A percentile compares a stretch with the other conserved stretches of the same genome.
These are phyloP conservation scores for Megacollybia marginata DNA, from an alignment of 768 basidiomycete species.

Conservation along the genomic window DNA sequence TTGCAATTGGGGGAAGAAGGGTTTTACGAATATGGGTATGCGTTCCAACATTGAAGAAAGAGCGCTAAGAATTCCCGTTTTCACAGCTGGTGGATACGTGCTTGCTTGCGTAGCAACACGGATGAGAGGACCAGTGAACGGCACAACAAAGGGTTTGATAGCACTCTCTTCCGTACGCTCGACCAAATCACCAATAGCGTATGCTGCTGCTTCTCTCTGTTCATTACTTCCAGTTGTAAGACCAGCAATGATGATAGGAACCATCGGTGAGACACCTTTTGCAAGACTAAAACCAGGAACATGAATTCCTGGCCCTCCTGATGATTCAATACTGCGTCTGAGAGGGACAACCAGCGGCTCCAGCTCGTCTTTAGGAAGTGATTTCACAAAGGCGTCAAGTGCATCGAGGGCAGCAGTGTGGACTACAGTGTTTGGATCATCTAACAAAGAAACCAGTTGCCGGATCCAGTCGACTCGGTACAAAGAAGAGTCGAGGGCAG, in stretches of 20 bases:
- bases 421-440: conserved; percentile 68
- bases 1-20: conserved; percentile 97
- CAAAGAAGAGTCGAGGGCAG: conserved; percentile 71
- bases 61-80: conserved; percentile 83
- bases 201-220: conserved; percentile 90
- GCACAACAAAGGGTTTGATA: conserved; percentile 93
- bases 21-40: conserved; percentile 87
- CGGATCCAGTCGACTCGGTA: conserved; percentile 95
- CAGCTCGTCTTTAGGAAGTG: conserved; percentile 86
- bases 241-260: conserved; percentile 87
- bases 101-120: conserved; percentile 88
- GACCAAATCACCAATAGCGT: conserved; percentile 94
- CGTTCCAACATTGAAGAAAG: conserved; percentile 78
- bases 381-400: conserved; percentile 83
- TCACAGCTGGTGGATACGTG: conserved; percentile 88
- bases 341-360: conserved; percentile 88
- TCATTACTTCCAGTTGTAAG: conserved; percentile 93
- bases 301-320: conserved; percentile 61
- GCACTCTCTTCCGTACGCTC: conserved; percentile 73
- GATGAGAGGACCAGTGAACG: conserved; percentile 92
- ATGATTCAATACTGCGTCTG: conserved; percentile 79
- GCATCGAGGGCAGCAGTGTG: conserved; percentile 79
- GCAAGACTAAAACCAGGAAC: conserved; percentile 84
- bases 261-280: conserved; percentile 77
- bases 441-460: conserved; percentile 75